Evolutionary conservation across 2,329 filamentous ascomycete species (phyloP).

Genomic region (Fulvia fulva): DNA sequence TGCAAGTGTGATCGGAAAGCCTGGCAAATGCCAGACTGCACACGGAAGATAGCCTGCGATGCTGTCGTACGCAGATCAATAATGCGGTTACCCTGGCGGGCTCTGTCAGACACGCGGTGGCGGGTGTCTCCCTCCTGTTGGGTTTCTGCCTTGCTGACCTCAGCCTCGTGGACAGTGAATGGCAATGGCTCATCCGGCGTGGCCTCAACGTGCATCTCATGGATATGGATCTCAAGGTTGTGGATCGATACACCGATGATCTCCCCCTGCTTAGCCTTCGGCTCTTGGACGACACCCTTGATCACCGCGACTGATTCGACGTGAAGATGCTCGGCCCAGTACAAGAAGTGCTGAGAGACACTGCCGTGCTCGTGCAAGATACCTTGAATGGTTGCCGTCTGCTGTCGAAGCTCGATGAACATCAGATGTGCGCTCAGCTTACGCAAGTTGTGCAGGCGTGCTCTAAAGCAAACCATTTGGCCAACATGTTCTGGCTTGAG

Average conservation of each 20-base stretch:
- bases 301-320: slow-evolving; percentile 76
- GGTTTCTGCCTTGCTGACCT: slow-evolving; percentile 56
- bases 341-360: slow-evolving; percentile 70
- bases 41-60: slow-evolving; percentile 81
- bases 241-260: slow-evolving; percentile 73
- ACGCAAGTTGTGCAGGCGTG: slow-evolving; percentile 72
- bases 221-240: slow-evolving; percentile 70
- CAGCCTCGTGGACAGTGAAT: slow-evolving; percentile 67
- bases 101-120: slow-evolving; percentile 65
- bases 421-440: slow-evolving; percentile 77
- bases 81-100: slow-evolving; percentile 72
- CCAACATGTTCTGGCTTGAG: slow-evolving; percentile 53
- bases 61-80: slow-evolving; percentile 81
- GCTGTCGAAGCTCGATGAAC: slow-evolving; percentile 82
- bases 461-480: slow-evolving; percentile 62
- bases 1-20: slow-evolving; percentile 76
- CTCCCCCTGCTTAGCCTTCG: slow-evolving; percentile 61
- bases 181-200: slow-evolving; percentile 59
- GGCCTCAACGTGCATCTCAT: slow-evolving; percentile 60
- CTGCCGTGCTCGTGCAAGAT: slow-evolving; percentile 63
- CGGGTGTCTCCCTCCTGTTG: slow-evolving; percentile 54
- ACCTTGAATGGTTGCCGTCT: slow-evolving; percentile 78
- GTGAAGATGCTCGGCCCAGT: slow-evolving; percentile 80
- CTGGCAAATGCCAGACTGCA: slow-evolving; percentile 75
- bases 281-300: slow-evolving; percentile 66